These are phyloP conservation scores for Marasmius sp. DNA, from an alignment of 1,284 basidiomycete genomes.

Conservation along the genomic window DNA sequence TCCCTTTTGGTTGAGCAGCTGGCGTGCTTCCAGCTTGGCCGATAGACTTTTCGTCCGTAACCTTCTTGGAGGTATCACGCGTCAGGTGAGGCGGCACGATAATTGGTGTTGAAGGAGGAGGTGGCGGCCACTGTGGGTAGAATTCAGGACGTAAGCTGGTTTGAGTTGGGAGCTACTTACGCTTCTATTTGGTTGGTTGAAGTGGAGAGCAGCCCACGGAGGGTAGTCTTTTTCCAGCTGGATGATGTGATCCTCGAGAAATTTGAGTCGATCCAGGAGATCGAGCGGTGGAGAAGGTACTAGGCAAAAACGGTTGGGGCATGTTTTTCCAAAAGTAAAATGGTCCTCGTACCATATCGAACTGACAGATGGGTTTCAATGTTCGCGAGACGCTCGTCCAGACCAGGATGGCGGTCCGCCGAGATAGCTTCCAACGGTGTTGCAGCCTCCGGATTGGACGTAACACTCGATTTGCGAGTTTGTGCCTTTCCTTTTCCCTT, in stretches of 20 bases:
- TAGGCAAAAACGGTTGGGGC: constrained; percentile 25
- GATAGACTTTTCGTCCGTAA: constrained; percentile 1
- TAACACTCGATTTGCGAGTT: background rate
- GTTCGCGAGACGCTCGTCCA: constrained; percentile 61
- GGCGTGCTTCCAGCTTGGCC: constrained; percentile 14
- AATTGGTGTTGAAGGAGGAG: constrained; percentile 67
- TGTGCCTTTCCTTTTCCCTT: constrained; percentile 21
- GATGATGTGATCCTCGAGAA: constrained; percentile 73
- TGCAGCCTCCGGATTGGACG: constrained; percentile 17
- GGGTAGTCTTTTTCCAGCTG: constrained; percentile 76
- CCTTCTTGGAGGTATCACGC: constrained; percentile 11
- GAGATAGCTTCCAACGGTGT: constrained; percentile 29
- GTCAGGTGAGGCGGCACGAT: constrained; percentile 65
- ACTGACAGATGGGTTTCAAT: constrained; percentile 70
- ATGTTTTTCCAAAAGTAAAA: background rate
- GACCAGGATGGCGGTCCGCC: constrained; percentile 50
- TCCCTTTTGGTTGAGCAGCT: constrained; percentile 36
- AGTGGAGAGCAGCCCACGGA: constrained; percentile 80
- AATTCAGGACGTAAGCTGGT: constrained; percentile 4
- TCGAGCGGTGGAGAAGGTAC: constrained; percentile 70
- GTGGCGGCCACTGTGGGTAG: constrained; percentile 68
- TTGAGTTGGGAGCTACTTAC: constrained; percentile 43
- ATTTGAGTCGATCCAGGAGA: constrained; percentile 61
- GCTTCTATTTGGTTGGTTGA: constrained; percentile 76
- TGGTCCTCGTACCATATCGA: constrained; percentile 57